Conservation (phyloP, 2,329 filamentous ascomycete species). For the Coniella vitis region DNA sequence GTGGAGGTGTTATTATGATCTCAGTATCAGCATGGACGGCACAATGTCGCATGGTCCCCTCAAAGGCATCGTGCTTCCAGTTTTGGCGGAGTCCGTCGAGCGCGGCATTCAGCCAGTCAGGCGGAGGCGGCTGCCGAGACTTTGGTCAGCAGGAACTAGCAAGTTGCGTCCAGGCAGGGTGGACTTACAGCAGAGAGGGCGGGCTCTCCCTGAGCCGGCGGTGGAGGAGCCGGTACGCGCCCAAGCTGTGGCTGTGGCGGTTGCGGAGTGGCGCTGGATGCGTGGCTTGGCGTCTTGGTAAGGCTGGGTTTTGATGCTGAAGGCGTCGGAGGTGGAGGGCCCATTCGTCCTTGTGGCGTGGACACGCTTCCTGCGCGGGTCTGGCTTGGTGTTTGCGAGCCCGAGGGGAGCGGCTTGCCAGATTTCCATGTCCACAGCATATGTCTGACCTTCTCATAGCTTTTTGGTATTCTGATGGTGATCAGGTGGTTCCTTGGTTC, state of each 20-base stretch:
- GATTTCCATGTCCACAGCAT: constrained; percentile 41
- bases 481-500: constrained; percentile 65
- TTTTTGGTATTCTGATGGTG: constrained; percentile 63
- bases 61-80: constrained; percentile 79
- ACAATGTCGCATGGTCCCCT: constrained; percentile 85
- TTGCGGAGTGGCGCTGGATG: constrained; percentile 26
- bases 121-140: constrained; percentile 63
- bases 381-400: constrained; percentile 36
- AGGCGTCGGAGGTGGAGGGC: constrained; percentile 40
- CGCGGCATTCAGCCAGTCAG: constrained; percentile 74
- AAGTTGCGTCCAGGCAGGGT: constrained; percentile 14
- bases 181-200: constrained; percentile 54
- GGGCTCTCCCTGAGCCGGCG: constrained; percentile 50
- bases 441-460: constrained; percentile 58
- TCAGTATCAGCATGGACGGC: constrained; percentile 69
- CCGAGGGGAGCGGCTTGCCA: constrained; percentile 34
- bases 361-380: constrained; percentile 31
- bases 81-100: constrained; percentile 62
- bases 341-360: constrained; percentile 40
- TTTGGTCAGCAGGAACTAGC: constrained; percentile 21
- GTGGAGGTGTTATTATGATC: constrained; percentile 48
- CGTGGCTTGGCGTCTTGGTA: constrained; percentile 7
- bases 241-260: constrained; percentile 47
- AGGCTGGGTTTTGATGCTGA: constrained; percentile 20
- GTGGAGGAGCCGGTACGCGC: constrained; percentile 60